Conservation (phyloP, 768 basidiomycete genomes). For the Sporobolomyces phaffii region DNA sequence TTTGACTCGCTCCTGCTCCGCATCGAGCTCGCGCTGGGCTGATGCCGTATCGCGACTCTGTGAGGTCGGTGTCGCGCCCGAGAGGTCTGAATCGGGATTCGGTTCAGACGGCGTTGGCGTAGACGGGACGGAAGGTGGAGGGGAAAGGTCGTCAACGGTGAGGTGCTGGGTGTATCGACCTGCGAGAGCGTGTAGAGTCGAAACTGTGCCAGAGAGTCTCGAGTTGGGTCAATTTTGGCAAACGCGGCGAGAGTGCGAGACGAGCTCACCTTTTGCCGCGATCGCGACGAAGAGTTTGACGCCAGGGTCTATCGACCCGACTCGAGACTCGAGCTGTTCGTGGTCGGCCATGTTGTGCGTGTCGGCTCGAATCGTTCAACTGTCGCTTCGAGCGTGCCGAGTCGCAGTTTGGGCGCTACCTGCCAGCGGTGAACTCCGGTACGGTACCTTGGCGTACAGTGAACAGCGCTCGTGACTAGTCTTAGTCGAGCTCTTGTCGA, state of each 20-base stretch:
- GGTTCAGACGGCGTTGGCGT: background rate
- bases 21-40: slow-evolving; percentile 19
- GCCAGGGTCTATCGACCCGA: background rate
- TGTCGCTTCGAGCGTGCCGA: background rate
- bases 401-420: no score
- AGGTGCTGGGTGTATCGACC: slow-evolving; percentile 24
- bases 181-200: slow-evolving; percentile 18
- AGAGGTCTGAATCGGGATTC: no score
- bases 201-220: background rate
- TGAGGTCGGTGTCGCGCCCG: no score
- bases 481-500: no score
- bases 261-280: slow-evolving; percentile 17
- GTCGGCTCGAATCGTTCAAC: background rate
- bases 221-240: no score
- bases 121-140: background rate
- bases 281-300: slow-evolving; percentile 22
- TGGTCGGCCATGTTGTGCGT: background rate
- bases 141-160: slow-evolving; percentile 14
- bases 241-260: background rate
- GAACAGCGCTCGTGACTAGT: no score
- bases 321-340: slow-evolving; percentile 12
- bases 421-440: no score
- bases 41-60: background rate
- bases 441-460: no score
- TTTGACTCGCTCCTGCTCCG: slow-evolving; percentile 21